These are phyloP conservation scores for Cryptococcus sp. DNA, from an alignment of 1,284 basidiomycete genomes.

Conservation along the genomic window DNA sequence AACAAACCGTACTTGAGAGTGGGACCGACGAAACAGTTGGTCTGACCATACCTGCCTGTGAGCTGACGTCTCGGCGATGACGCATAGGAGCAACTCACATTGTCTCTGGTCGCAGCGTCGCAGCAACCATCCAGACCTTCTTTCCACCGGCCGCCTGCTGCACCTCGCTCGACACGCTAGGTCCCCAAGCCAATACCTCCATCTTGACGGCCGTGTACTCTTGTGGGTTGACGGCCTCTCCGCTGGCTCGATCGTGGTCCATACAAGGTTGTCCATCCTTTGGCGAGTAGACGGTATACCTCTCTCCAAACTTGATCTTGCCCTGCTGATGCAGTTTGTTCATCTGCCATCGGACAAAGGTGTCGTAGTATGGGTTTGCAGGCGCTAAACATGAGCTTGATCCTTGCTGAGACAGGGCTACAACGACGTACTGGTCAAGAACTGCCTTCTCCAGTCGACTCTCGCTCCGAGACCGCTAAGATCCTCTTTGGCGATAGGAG, in stretches of 20 bases:
- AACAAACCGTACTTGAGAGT: constrained; percentile 89
- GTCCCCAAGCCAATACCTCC: constrained; percentile 76
- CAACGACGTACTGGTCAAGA: constrained; percentile 60
- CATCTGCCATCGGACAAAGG: constrained; percentile 97
- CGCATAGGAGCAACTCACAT: constrained; percentile 58
- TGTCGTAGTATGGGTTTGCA: constrained; percentile 94
- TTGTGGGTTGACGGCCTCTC: constrained; percentile 91
- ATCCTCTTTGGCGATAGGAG: constrained; percentile 89
- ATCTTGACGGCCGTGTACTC: constrained; percentile 97
- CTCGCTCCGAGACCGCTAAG: constrained; percentile 82
- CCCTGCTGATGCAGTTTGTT: constrained; percentile 81
- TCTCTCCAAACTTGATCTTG: constrained; percentile 96
- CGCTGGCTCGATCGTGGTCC: constrained; percentile 97
- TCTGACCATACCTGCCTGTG: constrained; percentile 80
- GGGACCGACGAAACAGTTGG: constrained; percentile 94
- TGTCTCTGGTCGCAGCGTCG: constrained; percentile 93
- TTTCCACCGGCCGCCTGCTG: constrained; percentile 66
- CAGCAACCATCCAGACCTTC: constrained; percentile 87
- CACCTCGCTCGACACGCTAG: constrained; percentile 54
- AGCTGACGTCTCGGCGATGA: constrained; percentile 3
- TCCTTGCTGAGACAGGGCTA: background rate
- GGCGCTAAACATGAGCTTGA: constrained; percentile 51
- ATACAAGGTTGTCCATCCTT: constrained; percentile 99
- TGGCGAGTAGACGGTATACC: constrained; percentile 98
- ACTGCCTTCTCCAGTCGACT: constrained; percentile 95